Evolutionary conservation across 2,329 filamentous ascomycete species (phyloP), one percentile per base, ranked within the genome.

Genomic region (Boeremia exigua): DNA sequence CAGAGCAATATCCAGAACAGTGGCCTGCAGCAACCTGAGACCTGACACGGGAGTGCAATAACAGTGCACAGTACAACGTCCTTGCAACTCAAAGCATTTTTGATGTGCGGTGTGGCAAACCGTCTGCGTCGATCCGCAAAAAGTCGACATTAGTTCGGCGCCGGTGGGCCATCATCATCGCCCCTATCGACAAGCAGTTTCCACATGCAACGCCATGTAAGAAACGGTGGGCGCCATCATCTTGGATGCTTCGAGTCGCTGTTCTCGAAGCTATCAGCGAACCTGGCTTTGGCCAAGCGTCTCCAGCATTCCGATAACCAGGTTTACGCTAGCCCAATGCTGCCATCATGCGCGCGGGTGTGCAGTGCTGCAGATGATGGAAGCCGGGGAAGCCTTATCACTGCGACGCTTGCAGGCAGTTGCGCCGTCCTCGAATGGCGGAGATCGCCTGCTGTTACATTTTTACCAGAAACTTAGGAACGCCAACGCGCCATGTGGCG

Each of bases 281-380:
- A 48, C 15, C 42, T 12, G 12, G 19, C 28, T 37, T 38, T 12
- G 42, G 48, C 42, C 47, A 50, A 50, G 53, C 49, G 57, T 49
- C 51, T 40, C 43, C 45, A 52, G 52, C 40, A 59, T 54, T 60
- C 65, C 63, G 65, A 67, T 67, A 64, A 63, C 62, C 65, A 66
- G 65, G 63, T 67, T 39, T 38, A 34, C 64, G 58, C 59, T 64
- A 66, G 48, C 55, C 54, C 38, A 48, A 58, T 48, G 54, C 36
- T 58, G 50, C 43, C 43, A 32, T 46, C 52, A 27, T 49, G 40
- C 60, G 54, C 62, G 62, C 63, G 57, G 55, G 47, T 53, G 46
- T 56, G 42, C n/a, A 58, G 32, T 48, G 54, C 42, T 58, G 58
- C 59, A 67, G 54, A 53, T 52, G 54, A 59, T 51, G 53, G 30